Evolutionary conservation across 1,139 yeast species (phyloP).

Genomic region (Pichiaceae sp.): DNA sequence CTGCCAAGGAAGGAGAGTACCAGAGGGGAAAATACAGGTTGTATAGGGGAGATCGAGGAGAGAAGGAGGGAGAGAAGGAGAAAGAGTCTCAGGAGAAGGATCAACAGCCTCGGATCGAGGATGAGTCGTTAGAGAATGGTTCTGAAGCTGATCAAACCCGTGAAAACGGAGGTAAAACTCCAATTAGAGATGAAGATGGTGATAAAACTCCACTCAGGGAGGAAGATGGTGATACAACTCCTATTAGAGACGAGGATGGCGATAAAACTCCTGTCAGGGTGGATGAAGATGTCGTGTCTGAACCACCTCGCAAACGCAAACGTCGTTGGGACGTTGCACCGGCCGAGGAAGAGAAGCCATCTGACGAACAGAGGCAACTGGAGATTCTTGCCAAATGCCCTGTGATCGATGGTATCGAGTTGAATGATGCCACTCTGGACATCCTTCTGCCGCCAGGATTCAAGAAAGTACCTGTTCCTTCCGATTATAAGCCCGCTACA

Average conservation of each 20-base stretch:
- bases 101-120: neutral
- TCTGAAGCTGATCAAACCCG: too few relatives aligned
- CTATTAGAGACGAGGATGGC: neutral
- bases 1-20: slow-evolving; percentile 32
- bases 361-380: slow-evolving; percentile 20
- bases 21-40: slow-evolving; percentile 27
- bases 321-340: slow-evolving; percentile 31
- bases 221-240: neutral
- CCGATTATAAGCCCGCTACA: slow-evolving; percentile 32
- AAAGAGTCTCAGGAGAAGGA: slow-evolving; percentile 2
- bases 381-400: slow-evolving; percentile 36
- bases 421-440: slow-evolving; percentile 43
- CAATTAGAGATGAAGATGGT: slow-evolving; percentile 9
- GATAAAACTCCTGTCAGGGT: slow-evolving; percentile 8
- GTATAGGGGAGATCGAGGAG: neutral
- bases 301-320: slow-evolving; percentile 13
- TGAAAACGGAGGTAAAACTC: slow-evolving; percentile 23
- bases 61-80: slow-evolving; percentile 1
- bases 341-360: slow-evolving; percentile 18
- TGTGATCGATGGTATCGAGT: slow-evolving; percentile 34
- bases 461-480: slow-evolving; percentile 38
- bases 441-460: slow-evolving; percentile 50
- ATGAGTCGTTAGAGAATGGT: neutral
- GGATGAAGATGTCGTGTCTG: slow-evolving; percentile 1
- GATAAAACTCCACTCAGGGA: slow-evolving; percentile 1